Percentiles rank a stretch among this genome's conserved stretches.
Conservation (phyloP, 2,329 filamentous ascomycete genomes). For the Aureobasidium sp. region DNA sequence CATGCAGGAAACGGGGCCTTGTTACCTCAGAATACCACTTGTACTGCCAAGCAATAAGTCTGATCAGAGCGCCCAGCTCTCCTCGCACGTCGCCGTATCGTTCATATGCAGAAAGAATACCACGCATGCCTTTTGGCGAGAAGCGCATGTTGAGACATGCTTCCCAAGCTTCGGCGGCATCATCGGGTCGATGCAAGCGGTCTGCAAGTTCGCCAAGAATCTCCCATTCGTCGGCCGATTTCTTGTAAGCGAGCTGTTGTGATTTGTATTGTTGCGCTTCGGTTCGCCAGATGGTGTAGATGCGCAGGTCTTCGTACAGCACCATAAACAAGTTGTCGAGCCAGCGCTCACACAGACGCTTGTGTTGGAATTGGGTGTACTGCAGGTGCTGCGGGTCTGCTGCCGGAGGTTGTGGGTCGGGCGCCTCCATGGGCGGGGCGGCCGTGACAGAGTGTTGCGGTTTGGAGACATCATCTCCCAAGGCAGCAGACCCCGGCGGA, state of each 20-base stretch:
- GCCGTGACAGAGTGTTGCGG: slow-evolving; percentile 29
- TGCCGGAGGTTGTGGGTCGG: slow-evolving; percentile 23
- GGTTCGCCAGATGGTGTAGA: slow-evolving; percentile 98
- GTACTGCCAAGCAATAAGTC: slow-evolving; percentile 95
- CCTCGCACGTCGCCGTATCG: slow-evolving; percentile 71
- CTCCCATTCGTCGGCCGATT: slow-evolving; percentile 96
- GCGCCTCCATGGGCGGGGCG: slow-evolving; percentile 27
- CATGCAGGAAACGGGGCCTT: neutral
- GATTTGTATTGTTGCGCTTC: slow-evolving; percentile 94
- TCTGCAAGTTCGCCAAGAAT: slow-evolving; percentile 90
- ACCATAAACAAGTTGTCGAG: slow-evolving; percentile 99
- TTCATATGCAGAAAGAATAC: slow-evolving; percentile 74
- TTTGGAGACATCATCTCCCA: slow-evolving; percentile 31
- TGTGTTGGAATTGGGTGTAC: slow-evolving; percentile 91
- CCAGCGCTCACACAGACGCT: slow-evolving; percentile 95
- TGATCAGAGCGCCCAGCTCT: slow-evolving; percentile 76
- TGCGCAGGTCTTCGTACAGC: slow-evolving; percentile 90
- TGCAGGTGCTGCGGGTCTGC: slow-evolving; percentile 58
- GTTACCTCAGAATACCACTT: slow-evolving; percentile 92
- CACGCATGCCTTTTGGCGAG: slow-evolving; percentile 83
- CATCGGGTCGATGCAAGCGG: slow-evolving; percentile 82
- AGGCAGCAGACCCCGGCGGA: slow-evolving; percentile 24
- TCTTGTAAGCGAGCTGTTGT: slow-evolving; percentile 92
- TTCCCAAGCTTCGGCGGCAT: slow-evolving; percentile 88
- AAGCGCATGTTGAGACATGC: slow-evolving; percentile 82